These are phyloP conservation scores for Rhododendron henanense DNA, from an alignment of 148 eudicot genomes.

Conservation along the genomic window DNA sequence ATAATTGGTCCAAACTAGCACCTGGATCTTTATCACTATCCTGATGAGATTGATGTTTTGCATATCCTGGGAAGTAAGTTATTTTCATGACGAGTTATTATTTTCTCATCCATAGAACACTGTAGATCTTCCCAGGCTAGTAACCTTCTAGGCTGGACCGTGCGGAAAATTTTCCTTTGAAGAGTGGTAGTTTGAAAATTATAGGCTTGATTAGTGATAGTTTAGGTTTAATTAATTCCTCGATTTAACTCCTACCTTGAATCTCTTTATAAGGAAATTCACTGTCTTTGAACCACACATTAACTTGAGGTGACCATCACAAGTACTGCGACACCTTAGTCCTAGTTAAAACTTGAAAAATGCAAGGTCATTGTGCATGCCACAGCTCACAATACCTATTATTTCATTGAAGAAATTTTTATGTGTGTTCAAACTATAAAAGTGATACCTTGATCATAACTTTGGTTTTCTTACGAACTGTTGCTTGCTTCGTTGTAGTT, in stretches of 20 bases:
- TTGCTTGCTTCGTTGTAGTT: conserved; percentile 44
- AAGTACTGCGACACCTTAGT: background rate
- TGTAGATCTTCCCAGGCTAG: background rate
- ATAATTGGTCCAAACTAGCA: background rate
- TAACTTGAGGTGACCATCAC: background rate
- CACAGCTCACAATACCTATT: background rate
- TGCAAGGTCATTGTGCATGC: background rate
- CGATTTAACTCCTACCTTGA: background rate
- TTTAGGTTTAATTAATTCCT: background rate
- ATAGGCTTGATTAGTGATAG: background rate
- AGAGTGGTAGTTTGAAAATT: background rate
- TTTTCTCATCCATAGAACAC: background rate
- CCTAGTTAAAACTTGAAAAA: background rate
- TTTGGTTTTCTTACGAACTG: background rate
- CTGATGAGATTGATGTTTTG: background rate
- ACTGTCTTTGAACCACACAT: background rate
- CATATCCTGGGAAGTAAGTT: background rate
- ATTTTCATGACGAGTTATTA: background rate
- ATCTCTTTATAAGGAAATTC: background rate
- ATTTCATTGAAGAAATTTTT: background rate
- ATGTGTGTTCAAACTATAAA: background rate
- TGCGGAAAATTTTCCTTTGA: background rate
- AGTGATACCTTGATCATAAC: background rate
- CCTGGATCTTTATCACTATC: background rate
- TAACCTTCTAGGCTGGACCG: background rate